Evolutionary conservation across 2,329 filamentous ascomycete species (phyloP).

Genomic region (Botryotinia narcissicola): DNA sequence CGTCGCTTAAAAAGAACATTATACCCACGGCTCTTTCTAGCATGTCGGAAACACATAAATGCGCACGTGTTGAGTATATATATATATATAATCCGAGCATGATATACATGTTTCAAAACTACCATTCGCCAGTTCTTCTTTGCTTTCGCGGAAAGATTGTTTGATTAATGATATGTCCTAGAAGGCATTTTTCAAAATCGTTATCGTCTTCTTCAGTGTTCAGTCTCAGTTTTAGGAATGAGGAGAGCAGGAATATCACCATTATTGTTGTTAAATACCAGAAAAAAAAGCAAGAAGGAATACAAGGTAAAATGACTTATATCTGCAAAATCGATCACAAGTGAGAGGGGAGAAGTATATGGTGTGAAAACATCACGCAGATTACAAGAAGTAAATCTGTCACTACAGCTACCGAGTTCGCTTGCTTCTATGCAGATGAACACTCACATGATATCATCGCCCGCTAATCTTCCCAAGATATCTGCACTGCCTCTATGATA

Average conservation of each 20-base stretch:
- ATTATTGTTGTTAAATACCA: not conserved
- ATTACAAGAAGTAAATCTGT: not conserved
- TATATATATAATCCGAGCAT: not conserved
- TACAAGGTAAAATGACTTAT: not conserved
- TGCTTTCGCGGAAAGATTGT: not conserved
- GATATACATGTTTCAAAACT: not conserved
- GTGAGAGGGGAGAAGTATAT: not conserved
- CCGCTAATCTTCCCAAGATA: not conserved
- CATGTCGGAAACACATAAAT: not conserved
- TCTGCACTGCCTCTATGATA: not conserved
- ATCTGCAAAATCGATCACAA: not conserved
- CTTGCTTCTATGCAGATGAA: not conserved
- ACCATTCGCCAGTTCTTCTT: not conserved
- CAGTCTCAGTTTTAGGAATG: not conserved
- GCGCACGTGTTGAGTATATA: not conserved
- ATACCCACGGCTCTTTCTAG: not conserved
- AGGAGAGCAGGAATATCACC: not conserved
- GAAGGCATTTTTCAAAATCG: not conserved
- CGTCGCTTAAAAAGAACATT: not conserved
- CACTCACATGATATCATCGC: not conserved
- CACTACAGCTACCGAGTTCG: not conserved
- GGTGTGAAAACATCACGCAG: not conserved
- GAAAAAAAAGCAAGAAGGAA: not conserved
- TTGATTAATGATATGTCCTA: not conserved
- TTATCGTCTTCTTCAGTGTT: not conserved